Base-by-base conservation (phyloP, 2,329 filamentous ascomycete genomes). In the Coleophoma eucalyptorum region DNA sequence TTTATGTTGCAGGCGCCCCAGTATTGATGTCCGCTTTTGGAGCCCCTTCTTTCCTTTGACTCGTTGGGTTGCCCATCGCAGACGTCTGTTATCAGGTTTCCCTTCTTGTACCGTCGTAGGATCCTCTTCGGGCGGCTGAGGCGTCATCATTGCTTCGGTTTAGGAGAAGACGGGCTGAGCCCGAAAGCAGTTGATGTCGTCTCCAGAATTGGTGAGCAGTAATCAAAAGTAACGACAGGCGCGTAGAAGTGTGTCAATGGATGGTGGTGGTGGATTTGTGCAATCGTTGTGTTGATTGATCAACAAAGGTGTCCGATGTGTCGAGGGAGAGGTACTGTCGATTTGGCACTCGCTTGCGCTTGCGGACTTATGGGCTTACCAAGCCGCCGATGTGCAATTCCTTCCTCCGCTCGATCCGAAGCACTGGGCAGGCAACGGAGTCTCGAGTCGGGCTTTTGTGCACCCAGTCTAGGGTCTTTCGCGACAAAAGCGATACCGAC, bases 41-140 rank as follows among this genome's bases (percentile, higher is more conserved):
- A 79, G 77, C 57, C 87, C 90, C 66, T 85, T 89, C 65, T 84
- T 81, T 62, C 89, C 83, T 13, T 85, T 84, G 69, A 89, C 82
- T 67, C 90, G 89, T 64, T 92, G 89, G n/a, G 94, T 97, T 16
- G 94, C 93, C 94, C 94, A 97, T 83, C 94, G 81, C 69, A 94
- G 85, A 65, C 92, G 81, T 67, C 93, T 90, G 19, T 85, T 87
- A 8, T 81, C 78, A 55, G 78, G 80, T 11, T 38, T 38, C 35
- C 35, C 35, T 26, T 26, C 26, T 41, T 80, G 50, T 43, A 16
- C 43, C 16, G 46, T 79, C 53, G 78, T 72, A 60, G 81, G 75
- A 59, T 71, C 78, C 58, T 71, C 67, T 51, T 72, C 70, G n/a
- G 59, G 58, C 35, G 56, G 60, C 53, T 60, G 57, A 26, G 55